A percentile compares a stretch with the other conserved stretches of the same genome.
phyloP scores from a whole-genome alignment of 148 eudicot species.

The Heliamphora exappendiculata region DNA sequence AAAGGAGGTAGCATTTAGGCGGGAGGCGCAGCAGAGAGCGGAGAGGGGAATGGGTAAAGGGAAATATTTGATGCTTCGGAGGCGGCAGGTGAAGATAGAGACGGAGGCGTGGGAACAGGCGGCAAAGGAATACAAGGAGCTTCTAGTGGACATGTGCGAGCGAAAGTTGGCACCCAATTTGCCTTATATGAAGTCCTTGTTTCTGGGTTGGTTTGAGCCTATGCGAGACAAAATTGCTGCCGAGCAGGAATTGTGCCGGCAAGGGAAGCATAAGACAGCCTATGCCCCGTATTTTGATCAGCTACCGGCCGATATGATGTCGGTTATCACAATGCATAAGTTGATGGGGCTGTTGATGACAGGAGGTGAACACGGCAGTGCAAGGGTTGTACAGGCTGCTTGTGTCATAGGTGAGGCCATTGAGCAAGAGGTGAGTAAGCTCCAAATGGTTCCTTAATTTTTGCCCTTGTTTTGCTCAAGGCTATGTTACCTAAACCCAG shows the following conservation, averaged over 20 bases:
- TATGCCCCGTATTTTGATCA: slow-evolving; percentile 64
- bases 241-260: slow-evolving; percentile 59
- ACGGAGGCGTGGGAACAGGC: slow-evolving; percentile 93
- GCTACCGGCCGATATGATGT: slow-evolving; percentile 88
- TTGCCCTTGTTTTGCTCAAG: neutral
- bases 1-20: slow-evolving; percentile 10
- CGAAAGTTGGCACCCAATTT: slow-evolving; percentile 86
- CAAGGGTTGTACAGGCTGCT: slow-evolving; percentile 79
- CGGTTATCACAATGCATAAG: slow-evolving; percentile 95
- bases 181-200: slow-evolving; percentile 83
- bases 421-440: slow-evolving; percentile 79
- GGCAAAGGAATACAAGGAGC: slow-evolving; percentile 72
- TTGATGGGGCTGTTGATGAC: slow-evolving; percentile 72
- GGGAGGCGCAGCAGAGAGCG: slow-evolving; percentile 8
- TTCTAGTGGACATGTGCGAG: slow-evolving; percentile 80
- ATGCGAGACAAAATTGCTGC: slow-evolving; percentile 53
- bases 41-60: slow-evolving; percentile 32
- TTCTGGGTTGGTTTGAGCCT: slow-evolving; percentile 97
- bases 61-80: slow-evolving; percentile 50
- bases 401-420: slow-evolving; percentile 77
- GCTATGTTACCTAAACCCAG: too few relatives aligned
- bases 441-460: slow-evolving; percentile 11
- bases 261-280: slow-evolving; percentile 46
- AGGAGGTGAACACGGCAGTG: slow-evolving; percentile 62
- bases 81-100: slow-evolving; percentile 78